These are phyloP conservation scores for Pisolithus thermaeus DNA, from an alignment of 1,284 basidiomycete species.

Conservation along the genomic window DNA sequence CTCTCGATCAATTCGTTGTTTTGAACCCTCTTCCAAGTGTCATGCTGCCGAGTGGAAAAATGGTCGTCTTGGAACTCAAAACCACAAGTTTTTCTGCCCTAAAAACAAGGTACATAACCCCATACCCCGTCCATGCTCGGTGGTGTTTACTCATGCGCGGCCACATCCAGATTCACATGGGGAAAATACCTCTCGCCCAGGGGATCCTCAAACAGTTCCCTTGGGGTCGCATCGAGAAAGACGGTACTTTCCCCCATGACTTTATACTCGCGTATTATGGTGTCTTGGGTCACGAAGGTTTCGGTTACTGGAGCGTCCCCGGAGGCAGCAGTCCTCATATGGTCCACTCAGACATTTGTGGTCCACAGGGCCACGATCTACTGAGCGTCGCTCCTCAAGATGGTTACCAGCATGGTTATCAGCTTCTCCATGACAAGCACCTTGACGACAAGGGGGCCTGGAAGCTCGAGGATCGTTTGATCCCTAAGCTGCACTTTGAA, in stretches of 20 bases:
- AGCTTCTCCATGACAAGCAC: slow-evolving; percentile 25
- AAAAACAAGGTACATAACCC: slow-evolving; percentile 29
- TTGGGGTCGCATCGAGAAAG: slow-evolving; percentile 36
- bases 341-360: slow-evolving; percentile 11
- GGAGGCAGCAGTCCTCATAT: slow-evolving; percentile 31
- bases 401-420: slow-evolving; percentile 28
- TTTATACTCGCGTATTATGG: slow-evolving; percentile 32
- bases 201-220: slow-evolving; percentile 31
- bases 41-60: slow-evolving; percentile 27
- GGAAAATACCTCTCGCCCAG: slow-evolving; percentile 24
- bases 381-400: slow-evolving; percentile 8
- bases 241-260: slow-evolving; percentile 32
- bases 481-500: slow-evolving; percentile 30
- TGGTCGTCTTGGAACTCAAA: slow-evolving; percentile 23
- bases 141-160: background rate
- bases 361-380: background rate
- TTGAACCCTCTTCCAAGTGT: slow-evolving; percentile 17
- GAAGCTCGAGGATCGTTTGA: slow-evolving; percentile 31
- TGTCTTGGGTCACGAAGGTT: slow-evolving; percentile 33
- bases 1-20: background rate
- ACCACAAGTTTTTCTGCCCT: slow-evolving; percentile 31
- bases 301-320: slow-evolving; percentile 34
- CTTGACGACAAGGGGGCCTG: slow-evolving; percentile 33
- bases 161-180: slow-evolving; percentile 32
- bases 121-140: background rate